Conservation (phyloP, 306 rosid species). For the Citrullus mucosospermus region DNA sequence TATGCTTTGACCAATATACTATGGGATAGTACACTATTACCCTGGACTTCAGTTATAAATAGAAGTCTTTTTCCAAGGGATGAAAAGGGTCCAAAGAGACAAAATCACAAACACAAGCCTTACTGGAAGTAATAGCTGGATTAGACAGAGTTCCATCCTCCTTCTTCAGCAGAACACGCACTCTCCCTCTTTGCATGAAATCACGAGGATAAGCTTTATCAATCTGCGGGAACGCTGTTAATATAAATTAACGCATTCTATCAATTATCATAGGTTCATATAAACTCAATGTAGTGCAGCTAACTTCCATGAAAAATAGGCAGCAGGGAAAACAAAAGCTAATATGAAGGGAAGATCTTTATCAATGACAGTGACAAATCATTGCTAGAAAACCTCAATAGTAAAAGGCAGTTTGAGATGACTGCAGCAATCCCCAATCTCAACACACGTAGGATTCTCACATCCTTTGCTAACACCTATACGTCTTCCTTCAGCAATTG, state of each 20-base stretch:
- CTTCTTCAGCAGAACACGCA: slow-evolving; percentile 62
- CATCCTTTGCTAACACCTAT: slow-evolving; percentile 53
- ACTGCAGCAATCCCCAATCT: slow-evolving; percentile 75
- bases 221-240: slow-evolving; percentile 17
- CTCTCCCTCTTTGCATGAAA: slow-evolving; percentile 83
- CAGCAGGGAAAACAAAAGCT: neutral
- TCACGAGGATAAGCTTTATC: slow-evolving; percentile 90
- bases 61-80: neutral
- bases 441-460: slow-evolving; percentile 77
- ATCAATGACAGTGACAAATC: neutral
- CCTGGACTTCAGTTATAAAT: neutral
- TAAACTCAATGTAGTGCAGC: neutral
- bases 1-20: neutral
- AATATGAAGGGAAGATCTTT: neutral
- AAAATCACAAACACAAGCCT: slow-evolving; percentile 5
- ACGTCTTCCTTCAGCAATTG: slow-evolving; percentile 74
- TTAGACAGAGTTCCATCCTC: slow-evolving; percentile 68
- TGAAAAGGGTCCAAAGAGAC: neutral
- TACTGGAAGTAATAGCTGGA: slow-evolving; percentile 56
- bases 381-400: slow-evolving; percentile 44
- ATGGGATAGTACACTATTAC: neutral
- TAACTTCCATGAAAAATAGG: neutral
- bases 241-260: neutral
- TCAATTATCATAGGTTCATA: neutral
- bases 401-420: slow-evolving; percentile 58